phyloP scores from a whole-genome alignment of 139 green algal species.

The Haematococcus sp. region DNA sequence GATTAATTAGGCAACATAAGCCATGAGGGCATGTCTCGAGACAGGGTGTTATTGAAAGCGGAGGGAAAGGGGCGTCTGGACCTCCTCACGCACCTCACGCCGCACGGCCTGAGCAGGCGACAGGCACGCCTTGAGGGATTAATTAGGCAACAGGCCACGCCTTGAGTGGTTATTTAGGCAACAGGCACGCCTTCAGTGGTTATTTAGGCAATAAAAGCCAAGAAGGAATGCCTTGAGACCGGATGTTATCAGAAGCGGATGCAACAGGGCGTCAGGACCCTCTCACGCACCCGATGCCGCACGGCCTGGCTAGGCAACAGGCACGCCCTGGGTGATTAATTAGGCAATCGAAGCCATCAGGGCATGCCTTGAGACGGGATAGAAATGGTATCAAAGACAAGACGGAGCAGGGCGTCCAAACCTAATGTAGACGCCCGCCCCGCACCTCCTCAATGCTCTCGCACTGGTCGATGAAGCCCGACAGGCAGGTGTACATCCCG shows the following conservation, averaged over 20 bases:
- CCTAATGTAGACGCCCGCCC: too few species aligned
- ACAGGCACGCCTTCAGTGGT: too few species aligned
- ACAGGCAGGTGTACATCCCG: slow-evolving; percentile 78
- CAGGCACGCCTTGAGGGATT: neutral
- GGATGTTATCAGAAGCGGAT: too few species aligned
- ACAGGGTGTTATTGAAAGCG: too few species aligned
- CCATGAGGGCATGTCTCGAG: too few species aligned
- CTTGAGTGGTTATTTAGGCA: neutral
- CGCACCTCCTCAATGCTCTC: slow-evolving; percentile 76
- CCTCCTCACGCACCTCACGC: slow-evolving; percentile 70
- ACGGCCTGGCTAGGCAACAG: slow-evolving; percentile 46
- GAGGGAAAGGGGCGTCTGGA: too few species aligned
- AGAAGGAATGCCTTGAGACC: too few species aligned
- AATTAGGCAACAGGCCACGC: neutral
- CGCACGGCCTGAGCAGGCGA: slow-evolving; percentile 49
- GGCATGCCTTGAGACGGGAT: neutral
- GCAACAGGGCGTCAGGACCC: too few species aligned
- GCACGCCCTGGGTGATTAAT: neutral
- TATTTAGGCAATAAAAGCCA: too few species aligned
- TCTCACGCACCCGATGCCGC: slow-evolving; percentile 63
- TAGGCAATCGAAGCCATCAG: neutral
- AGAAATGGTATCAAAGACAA: too few species aligned
- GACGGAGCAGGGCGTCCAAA: too few species aligned
- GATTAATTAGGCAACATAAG: neutral
- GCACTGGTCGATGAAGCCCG: slow-evolving; percentile 79